Percentiles rank a stretch among this genome's conserved stretches.
These are phyloP conservation scores for Vachellia collinsii DNA, from an alignment of 306 rosid genomes.

Conservation along the genomic window DNA sequence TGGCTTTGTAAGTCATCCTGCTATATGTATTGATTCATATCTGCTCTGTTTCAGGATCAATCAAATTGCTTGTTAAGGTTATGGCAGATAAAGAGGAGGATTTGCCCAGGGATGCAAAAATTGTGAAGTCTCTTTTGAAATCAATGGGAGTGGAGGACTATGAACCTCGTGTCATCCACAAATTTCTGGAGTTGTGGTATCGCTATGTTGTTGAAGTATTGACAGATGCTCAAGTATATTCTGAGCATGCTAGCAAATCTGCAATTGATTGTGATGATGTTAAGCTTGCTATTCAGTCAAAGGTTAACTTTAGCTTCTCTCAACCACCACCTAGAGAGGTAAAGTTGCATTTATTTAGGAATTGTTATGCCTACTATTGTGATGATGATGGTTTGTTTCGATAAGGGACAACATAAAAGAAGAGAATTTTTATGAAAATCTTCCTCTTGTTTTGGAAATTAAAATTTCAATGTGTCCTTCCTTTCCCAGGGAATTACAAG, in stretches of 20 bases:
- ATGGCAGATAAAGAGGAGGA: slow-evolving; percentile 86
- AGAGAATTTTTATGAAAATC: neutral
- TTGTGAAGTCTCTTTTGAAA: slow-evolving; percentile 71
- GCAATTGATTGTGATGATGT: slow-evolving; percentile 83
- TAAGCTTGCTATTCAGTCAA: slow-evolving; percentile 92
- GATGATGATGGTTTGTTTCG: neutral
- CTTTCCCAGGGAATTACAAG: neutral
- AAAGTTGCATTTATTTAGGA: slow-evolving; percentile 23
- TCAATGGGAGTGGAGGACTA: slow-evolving; percentile 93
- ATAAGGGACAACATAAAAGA: neutral
- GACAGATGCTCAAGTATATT: slow-evolving; percentile 90
- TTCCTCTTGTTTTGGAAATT: neutral
- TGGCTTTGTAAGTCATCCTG: neutral
- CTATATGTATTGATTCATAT: neutral
- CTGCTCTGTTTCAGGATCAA: neutral
- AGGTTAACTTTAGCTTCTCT: slow-evolving; percentile 90
- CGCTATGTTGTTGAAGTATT: slow-evolving; percentile 85
- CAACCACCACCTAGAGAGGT: slow-evolving; percentile 99
- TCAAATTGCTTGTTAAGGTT: slow-evolving; percentile 5
- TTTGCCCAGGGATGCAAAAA: slow-evolving; percentile 89
- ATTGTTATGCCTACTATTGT: neutral
- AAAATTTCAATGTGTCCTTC: neutral
- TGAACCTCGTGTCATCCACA: slow-evolving; percentile 83
- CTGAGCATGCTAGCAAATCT: slow-evolving; percentile 84
- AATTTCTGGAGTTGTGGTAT: slow-evolving; percentile 91